Evolutionary conservation across 805 yeast genomes (phyloP), one percentile per base, ranked within the genome.

Genomic region (Priceomyces fermenticarens): DNA sequence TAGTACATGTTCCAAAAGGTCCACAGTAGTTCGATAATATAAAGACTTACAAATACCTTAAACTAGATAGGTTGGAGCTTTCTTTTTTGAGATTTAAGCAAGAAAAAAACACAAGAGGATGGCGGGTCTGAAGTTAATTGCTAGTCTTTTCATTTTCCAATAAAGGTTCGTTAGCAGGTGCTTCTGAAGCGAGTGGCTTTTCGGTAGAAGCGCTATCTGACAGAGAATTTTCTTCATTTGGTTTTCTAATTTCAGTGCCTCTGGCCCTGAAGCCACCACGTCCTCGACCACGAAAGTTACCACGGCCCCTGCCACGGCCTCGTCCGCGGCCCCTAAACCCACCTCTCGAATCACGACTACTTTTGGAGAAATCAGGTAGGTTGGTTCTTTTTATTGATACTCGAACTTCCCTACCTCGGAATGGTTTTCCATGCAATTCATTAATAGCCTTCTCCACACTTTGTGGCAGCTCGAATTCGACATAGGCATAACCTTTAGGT

Each of bases 401-500:
- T 32, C 63, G 63, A 27, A 82, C 63, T 16, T 59, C 67, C 42
- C 81, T 65, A 1, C 72, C 78, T 32, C 71, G 65, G 41, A 82
- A 64, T 27, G 53, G 58, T 6, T 67, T 44, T 6, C 72, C 77
- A 42, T 72, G 62, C 28, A 74, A 49, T 17, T 53, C 61, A 9
- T 51, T 54, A 35, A 81, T 56, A 1, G 88, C 86, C 23, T 58
- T 58, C 4, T 56, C 50, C 5, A 75, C 81, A 11, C 73, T 60
- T 4, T 63, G 72, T 3, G 47, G 44, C 6, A 55, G 51, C 10
- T 70, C 73, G 52, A 80, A 83, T 48, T 84, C 81, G 26, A 83
- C 66, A 48, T 80, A 83, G 1, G 86, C 88, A 53, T 77, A 79
- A 2, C 86, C 87, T 46, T 72, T 75, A 7, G 79, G 75, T 13